Evolutionary conservation across 495 filamentous ascomycete genomes (phyloP).

Genomic region (Xylaria acuta): DNA sequence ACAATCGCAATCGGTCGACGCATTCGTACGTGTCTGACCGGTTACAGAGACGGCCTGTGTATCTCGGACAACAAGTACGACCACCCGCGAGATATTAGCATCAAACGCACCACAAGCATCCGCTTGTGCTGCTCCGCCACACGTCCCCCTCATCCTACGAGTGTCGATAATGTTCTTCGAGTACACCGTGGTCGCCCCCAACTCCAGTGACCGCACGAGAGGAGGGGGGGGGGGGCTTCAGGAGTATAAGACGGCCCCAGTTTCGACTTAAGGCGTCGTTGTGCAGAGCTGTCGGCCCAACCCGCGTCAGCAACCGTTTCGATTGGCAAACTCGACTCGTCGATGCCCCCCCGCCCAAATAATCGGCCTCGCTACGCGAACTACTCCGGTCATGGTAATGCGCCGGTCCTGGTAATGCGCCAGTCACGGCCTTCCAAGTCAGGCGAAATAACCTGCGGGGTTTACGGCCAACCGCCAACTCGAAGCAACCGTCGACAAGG

Average conservation of each 20-base stretch:
- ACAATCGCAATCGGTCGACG: slow-evolving; percentile 14
- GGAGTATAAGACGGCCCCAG: slow-evolving; percentile 16
- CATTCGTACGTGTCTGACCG: slow-evolving; percentile 21
- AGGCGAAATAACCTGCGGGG: not conserved
- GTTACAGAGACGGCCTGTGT: slow-evolving; percentile 25
- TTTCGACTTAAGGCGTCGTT: slow-evolving; percentile 5
- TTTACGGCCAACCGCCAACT: not conserved
- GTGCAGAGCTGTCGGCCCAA: slow-evolving; percentile 22
- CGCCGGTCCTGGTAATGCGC: slow-evolving; percentile 3
- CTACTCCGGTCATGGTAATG: slow-evolving; percentile 6
- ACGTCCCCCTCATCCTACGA: slow-evolving; percentile 4
- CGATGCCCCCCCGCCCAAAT: slow-evolving; percentile 1
- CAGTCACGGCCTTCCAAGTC: slow-evolving; percentile 12
- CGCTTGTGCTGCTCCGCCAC: not conserved
- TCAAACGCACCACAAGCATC: slow-evolving; percentile 14
- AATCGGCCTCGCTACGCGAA: slow-evolving; percentile 1
- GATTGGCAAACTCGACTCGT: slow-evolving; percentile 3
- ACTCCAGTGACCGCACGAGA: not conserved
- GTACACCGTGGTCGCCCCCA: not conserved
- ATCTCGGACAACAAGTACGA: slow-evolving; percentile 12
- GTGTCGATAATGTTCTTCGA: slow-evolving; percentile 13
- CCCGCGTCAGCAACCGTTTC: slow-evolving; percentile 8
- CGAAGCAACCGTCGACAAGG: not conserved
- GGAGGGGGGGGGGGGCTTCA: too few relatives aligned
- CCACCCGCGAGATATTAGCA: slow-evolving; percentile 14